Base-by-base conservation (phyloP, 129 eudicot species). In the Chrysanthemum seticuspe region DNA sequence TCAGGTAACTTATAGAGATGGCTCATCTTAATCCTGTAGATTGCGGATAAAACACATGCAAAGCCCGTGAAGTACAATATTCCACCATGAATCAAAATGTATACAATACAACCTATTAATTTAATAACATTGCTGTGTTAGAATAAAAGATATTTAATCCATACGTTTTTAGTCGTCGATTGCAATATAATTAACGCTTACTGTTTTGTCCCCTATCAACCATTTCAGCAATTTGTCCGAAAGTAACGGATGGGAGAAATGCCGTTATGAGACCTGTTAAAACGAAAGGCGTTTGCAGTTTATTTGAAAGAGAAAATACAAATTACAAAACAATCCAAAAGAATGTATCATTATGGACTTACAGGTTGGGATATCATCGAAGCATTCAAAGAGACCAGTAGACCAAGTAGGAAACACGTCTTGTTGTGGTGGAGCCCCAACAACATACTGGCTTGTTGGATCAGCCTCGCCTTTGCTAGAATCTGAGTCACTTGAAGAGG, bases 161-260 rank as follows among this genome's bases (percentile, higher is more conserved):
- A 50, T 2, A 36, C 0, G 9, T 50, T 6, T 65, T 4, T 9
- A 18, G 61, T 14, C 48, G 2, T 18, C 3, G 1, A 6, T 70
- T 21, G 21, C 53, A n/a, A 11, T 56, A 10, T 21, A 25, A 47
- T 67, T 61, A 53, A n/a, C 48, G 52, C 84, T 68, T 61, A 80
- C 84, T 75, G 3, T 69, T 27, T 72, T 70, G 75, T 29, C 84
- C 84, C 72, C 67, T 68, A 4, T 75, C 76, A 13, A 80, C 73
- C 71, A 80, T 80, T 64, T 80, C 84, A 44, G 84, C 84, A 12
- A 80, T 64, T 80, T 80, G 80, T 53, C 80, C 84, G 29, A 68
- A 80, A 2, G 84, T 80, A 62, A 74, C 72, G 11, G 80, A 80
- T 18, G 84, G 84, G 57, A 76, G 75, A 70, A 80, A 74, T 44